Conservation (phyloP, 805 yeast species). For the Kockiozyma suomiensis region DNA sequence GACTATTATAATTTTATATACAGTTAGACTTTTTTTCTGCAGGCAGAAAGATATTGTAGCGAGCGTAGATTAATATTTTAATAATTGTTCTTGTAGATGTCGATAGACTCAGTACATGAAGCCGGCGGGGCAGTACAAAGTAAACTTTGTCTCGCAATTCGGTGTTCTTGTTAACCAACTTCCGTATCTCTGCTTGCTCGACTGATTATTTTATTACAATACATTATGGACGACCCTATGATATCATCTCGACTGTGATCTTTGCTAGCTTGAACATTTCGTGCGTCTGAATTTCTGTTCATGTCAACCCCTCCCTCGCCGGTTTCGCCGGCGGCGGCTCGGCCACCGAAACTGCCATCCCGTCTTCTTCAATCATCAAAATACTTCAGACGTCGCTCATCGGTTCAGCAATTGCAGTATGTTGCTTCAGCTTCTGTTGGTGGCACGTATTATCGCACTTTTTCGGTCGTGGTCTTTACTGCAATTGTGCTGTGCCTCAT, state of each 20-base stretch:
- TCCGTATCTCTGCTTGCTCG: no score
- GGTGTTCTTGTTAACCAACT: no score
- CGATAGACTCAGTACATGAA: no score
- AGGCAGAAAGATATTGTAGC: no score
- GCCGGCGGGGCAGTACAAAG: no score
- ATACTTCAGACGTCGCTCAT: slow-evolving; percentile 8
- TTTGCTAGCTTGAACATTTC: no score
- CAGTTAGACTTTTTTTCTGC: no score
- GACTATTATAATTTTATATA: no score
- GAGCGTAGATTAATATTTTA: no score
- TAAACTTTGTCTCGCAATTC: no score
- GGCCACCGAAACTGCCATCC: slow-evolving; percentile 7
- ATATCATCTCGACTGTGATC: neutral
- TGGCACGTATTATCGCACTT: slow-evolving; percentile 12
- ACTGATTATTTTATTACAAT: neutral
- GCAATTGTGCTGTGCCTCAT: slow-evolving; percentile 13
- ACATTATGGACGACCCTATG: neutral
- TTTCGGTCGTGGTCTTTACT: slow-evolving; percentile 16
- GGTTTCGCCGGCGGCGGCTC: slow-evolving; percentile 11
- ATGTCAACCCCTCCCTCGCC: slow-evolving; percentile 10
- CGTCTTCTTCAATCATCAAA: neutral
- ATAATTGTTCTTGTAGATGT: no score
- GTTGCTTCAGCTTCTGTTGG: neutral
- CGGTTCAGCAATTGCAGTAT: slow-evolving; percentile 5
- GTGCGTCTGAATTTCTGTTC: neutral